Base-by-base conservation (phyloP, 371 early-diverging fungal species). In the Rhizopus arrhizus region DNA sequence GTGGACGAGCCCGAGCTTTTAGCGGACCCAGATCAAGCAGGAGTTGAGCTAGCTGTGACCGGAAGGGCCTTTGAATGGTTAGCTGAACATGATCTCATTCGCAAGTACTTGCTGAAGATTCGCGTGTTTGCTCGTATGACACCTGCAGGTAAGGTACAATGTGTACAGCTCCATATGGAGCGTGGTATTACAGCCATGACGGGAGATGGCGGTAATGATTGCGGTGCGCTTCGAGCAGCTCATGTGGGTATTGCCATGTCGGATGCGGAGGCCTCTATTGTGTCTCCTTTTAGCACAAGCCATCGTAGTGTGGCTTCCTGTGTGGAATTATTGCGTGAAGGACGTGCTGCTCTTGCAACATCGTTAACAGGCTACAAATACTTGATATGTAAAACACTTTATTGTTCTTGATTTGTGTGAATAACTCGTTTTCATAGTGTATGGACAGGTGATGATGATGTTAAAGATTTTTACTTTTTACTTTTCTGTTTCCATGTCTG, bases 201-300 rank as follows among this genome's bases (percentile, higher is more conserved):
- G 64, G 98, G 98, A 56, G 98, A 98, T 77, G 98, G 98, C 64
- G 95, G 91, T 51, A 98, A 98, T 77, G 98, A 98, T 72, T 91
- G 93, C 63, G 95, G 93, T 55, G 98, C 97, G 6, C 77, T 98
- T 50, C 89, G 91, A 61, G 91, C 89, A 40, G 91, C 96, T 11
- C 94, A 95, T 64, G 94, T 91, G 22, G 96, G 98, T 54, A 73
- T 97, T 40, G 92, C 96, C n/a, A 83, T 97, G 51, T 89, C 91
- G 22, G 89, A 90, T 56, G 89, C 93, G 38, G 94, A 92, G 68
- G 88, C 93, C 1, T 91, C 89, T 22, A 88, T 95, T 59, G 94
- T 92, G n/a, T 86, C 95, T 29, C 92, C 90, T 31, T 97, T 96
- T 77, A 85, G 87, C 13, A 85, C 91, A 12, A 74, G 82, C 35